Conservation (phyloP, 805 yeast genomes). For the Brettanomyces anomalus region DNA sequence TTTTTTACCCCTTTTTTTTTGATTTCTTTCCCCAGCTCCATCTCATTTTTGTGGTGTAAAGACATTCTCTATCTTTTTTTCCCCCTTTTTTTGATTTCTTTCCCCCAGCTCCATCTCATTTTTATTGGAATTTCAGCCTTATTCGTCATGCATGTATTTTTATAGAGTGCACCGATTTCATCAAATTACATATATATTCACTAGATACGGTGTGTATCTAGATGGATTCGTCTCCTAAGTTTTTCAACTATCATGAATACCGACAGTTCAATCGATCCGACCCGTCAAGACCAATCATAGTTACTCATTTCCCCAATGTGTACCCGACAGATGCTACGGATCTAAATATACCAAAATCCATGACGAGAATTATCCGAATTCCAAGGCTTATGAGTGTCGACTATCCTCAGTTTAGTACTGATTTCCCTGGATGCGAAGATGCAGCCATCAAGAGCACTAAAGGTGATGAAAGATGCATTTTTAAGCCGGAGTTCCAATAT, state of each 20-base stretch:
- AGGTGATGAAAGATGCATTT: constrained; percentile 12
- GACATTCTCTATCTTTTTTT: too few relatives aligned
- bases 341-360: constrained; percentile 22
- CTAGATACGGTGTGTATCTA: too few relatives aligned
- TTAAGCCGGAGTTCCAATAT: constrained; percentile 29
- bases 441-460: constrained; percentile 38
- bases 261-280: constrained; percentile 18
- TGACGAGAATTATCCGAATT: constrained; percentile 46
- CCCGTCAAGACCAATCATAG: constrained; percentile 31
- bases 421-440: constrained; percentile 53
- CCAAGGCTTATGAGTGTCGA: constrained; percentile 41
- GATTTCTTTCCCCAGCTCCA: too few relatives aligned
- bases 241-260: constrained; percentile 66
- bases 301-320: constrained; percentile 60
- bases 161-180: too few relatives aligned
- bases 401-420: constrained; percentile 48
- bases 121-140: too few relatives aligned
- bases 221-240: constrained; percentile 14
- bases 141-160: too few relatives aligned
- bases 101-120: too few relatives aligned
- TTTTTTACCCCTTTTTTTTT: too few relatives aligned
- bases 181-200: too few relatives aligned
- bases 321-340: constrained; percentile 5
- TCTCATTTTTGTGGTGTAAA: too few relatives aligned
- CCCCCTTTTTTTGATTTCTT: too few relatives aligned